phyloP scores from a whole-genome alignment of 768 basidiomycete genomes.

The Cubamyces lactineus region DNA sequence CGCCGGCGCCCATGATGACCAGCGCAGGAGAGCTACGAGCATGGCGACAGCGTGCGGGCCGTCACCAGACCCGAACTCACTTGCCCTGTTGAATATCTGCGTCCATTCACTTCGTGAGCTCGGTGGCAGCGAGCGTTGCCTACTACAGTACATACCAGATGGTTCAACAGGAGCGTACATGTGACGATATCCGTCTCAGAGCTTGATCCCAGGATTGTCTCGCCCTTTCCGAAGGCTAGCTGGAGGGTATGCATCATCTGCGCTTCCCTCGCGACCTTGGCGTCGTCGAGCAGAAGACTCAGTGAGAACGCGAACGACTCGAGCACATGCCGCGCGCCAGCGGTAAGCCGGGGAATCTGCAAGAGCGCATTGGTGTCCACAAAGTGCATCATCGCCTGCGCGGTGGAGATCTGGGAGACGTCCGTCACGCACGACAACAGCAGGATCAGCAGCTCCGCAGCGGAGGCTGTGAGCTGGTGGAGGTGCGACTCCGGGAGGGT shows the following conservation, averaged over 20 bases:
- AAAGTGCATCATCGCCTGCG: conserved; percentile 55
- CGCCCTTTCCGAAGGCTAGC: conserved; percentile 57
- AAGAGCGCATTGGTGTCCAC: conserved; percentile 58
- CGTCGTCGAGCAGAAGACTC: conserved; percentile 66
- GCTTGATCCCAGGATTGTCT: conserved; percentile 52
- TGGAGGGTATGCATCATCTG: conserved; percentile 72
- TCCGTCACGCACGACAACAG: conserved; percentile 64
- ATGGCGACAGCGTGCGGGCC: conserved; percentile 32
- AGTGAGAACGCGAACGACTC: conserved; percentile 63
- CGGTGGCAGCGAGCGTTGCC: too few relatives aligned
- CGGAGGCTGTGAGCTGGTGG: conserved; percentile 59
- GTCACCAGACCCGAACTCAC: conserved; percentile 67
- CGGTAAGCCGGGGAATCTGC: conserved; percentile 53
- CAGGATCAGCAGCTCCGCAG: conserved; percentile 65
- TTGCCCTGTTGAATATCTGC: conserved; percentile 61
- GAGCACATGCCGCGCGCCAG: conserved; percentile 56
- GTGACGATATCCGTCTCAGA: conserved; percentile 69
- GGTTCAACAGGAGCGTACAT: conserved; percentile 61
- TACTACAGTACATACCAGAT: conserved; percentile 50
- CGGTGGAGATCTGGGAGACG: conserved; percentile 60
- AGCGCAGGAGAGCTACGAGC: conserved; percentile 30
- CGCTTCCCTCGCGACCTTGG: conserved; percentile 68
- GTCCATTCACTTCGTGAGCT: neutral
- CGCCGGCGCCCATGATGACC: conserved; percentile 31
- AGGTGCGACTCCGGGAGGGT: conserved; percentile 54